Evolutionary conservation across 345 rosid species (phyloP), one percentile per base, ranked within the genome.

Genomic region (Lumnitzera racemosa): DNA sequence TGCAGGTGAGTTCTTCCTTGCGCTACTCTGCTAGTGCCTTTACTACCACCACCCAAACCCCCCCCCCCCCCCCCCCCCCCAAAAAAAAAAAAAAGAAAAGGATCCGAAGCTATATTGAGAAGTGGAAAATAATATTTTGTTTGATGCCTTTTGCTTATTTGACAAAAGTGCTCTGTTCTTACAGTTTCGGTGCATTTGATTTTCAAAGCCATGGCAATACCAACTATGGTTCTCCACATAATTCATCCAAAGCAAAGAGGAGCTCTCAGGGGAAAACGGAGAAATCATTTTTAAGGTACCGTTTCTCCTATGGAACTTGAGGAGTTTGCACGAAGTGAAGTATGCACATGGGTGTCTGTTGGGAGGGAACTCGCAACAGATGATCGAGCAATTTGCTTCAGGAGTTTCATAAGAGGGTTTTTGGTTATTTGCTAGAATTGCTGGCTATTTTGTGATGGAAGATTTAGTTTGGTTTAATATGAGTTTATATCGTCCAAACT

Each of bases 211-310:
- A 90, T 75, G 99, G 99, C 61, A 95, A 90, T 61, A 72, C 73
- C 67, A 95, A 76, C 63, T 95, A 95, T 73, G 96, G 83, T 46
- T 90, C 99, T 16, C 96, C 91, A 23, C 53, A 69, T 51, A 76
- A 85, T 55, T 73, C 75, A 49, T 66, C 81, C 56, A 73, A 64
- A 49, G 70, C 66, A 52, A 73, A 73, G 73, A 86, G 90, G 80
- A 95, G 99, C 68, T 90, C 91, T 57, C 98, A 95, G 58, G 99
- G 99, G 66, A 95, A 95, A 83, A 73, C 90, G 85, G 99, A 90
- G 82, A 95, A 95, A 74, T 90, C 99, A 48, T 88, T 95, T 78
- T 80, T 95, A 77, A 83, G 99, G 99, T 95, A 69, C 58, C 77
- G 41, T 64, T 61, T n/a, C 50, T 12, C 7, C 43, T 4, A 36